Base-by-base conservation (phyloP, 768 basidiomycete species). In the Gautieria morchelliformis region DNA sequence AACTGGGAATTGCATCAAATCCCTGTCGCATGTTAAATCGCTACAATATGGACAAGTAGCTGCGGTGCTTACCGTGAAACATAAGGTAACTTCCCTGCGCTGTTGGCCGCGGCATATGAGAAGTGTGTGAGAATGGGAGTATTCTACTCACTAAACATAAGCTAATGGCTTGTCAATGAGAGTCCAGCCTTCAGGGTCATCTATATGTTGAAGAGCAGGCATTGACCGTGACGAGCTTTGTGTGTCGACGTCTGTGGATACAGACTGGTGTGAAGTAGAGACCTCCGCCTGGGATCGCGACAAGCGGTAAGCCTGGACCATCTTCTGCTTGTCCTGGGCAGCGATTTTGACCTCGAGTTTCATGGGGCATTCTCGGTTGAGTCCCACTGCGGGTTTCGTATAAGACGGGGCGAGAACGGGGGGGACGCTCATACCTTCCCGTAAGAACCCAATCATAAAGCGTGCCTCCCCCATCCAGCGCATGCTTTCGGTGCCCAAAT, bases 381-480 rank as follows among this genome's bases (percentile, higher is more conserved):
- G 70, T 14, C 87, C 61, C 5, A 89, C 86, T 87, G 61, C 14
- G 17, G n/a, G 39, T 14, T 41, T 52, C 56, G 35, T 52, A 44
- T 62, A 59, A n/a, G 60, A 59, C 11, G 32, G 3, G 33, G 12
- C n/a, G 20, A 56, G 20, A 58, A 55, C 42, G 1, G 10, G 9
- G 17, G 33, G 20, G 32, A 46, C 27, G n/a, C 66, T 58, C 82
- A 60, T 65, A 89, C 89, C 63, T 68, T 85, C 88, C 51, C 80
- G 75, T 3, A 93, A 65, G 65, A 81, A 81, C 9, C 92, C 92
- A 58, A 80, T 71, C 32, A 85, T 67, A 68, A 94, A 94, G 9
- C 92, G 84, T 12, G 77, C 72, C 64, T 85, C 86, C 10, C 92
- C 92, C 84, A 94, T 84, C 85, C 87, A 93, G 9, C 90, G 80